Evolutionary conservation across 345 rosid genomes (phyloP), one percentile per base, ranked within the genome.

Genomic region (Eucalyptus pauciflora): DNA sequence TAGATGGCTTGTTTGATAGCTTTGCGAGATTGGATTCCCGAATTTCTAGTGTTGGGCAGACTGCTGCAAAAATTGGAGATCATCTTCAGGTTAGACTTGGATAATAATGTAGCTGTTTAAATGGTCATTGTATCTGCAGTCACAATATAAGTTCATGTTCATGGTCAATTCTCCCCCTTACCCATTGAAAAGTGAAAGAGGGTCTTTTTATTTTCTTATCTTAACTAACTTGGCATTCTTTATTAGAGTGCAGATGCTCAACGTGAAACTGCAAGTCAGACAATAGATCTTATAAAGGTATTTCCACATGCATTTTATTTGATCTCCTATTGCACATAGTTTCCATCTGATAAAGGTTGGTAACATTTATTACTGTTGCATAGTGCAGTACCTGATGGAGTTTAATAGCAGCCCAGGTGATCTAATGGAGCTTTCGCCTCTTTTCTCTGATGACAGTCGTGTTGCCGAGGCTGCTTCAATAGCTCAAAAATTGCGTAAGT

Each of bases 51-150:
- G 99, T 97, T 88, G 99, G 99, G 89, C 99, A 98, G 95, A 98
- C 99, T 91, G 99, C 99, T 89, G 99, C 99, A 46, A 98, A 98
- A 94, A 97, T 98, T 56, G 99, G 99, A 92, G 99, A 98, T 89
- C 99, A 98, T 95, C 94, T 97, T 93, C 99, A 98, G 96, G 99
- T 96, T 91, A 88, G 88, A 14, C 62, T 89, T 85, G 41, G 88
- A 62, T 17, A 54, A 41, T n/a, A 50, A 27, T 89, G 50, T 49
- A 50, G 45, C 85, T 45, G 49, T 31, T 52, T 80, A 60, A 46
- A 83, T 88, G 13, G 4, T 31, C 13, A 27, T 41, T 76, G 48
- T 76, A 76, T 76, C 48, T 76, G 48, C 83, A 22, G 83, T 43
- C 48, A 76, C 83, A 80, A 5, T 41, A 25, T 56, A 41, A 86